Base-by-base conservation (phyloP, 306 rosid species). In the Glycine soja region DNA sequence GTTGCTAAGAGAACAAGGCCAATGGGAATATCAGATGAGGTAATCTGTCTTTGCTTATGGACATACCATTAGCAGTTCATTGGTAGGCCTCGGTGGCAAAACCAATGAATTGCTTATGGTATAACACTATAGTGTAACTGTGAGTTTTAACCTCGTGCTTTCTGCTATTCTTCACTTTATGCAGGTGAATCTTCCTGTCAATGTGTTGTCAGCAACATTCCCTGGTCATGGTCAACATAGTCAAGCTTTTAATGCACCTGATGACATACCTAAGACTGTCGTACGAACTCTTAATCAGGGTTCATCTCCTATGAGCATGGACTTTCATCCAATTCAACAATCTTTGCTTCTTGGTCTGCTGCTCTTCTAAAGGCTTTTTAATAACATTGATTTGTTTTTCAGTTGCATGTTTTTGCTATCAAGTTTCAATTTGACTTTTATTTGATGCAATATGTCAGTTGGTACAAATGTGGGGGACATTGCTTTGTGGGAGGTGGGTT, bases 261-360 rank as follows among this genome's bases (percentile, higher is more conserved):
- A 95, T 80, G 99, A 91, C 86, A 87, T 95, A 72, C 99, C 99
- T 0, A 95, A 87, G 91, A 82, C 84, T 53, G 96, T 95, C 2
- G 19, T 87, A 56, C 89, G 93, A 62, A 91, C 89, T 72, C 88
- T 95, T 75, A 91, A 91, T 72, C 99, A 93, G 89, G 99, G 98
- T 74, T 95, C 99, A 67, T 84, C 94, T 66, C 99, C 99, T 47
- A 91, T 91, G 99, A 95, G 98, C 97, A 91, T 95, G 99, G 99
- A 95, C 84, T 95, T 95, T 62, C 99, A 95, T 90, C 99, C 99
- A 56, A 73, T 78, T 76, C 97, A 95, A 82, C 99, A 90, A 84
- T 87, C 98, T 51, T 75, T 95, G 61, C 99, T 95, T 85, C 98
- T 95, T 82, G 99, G 99, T 95, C 56, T 61, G 90, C 75, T 30